Conservation (phyloP, 2,329 filamentous ascomycete genomes). For the Xylaria sp. region DNA sequence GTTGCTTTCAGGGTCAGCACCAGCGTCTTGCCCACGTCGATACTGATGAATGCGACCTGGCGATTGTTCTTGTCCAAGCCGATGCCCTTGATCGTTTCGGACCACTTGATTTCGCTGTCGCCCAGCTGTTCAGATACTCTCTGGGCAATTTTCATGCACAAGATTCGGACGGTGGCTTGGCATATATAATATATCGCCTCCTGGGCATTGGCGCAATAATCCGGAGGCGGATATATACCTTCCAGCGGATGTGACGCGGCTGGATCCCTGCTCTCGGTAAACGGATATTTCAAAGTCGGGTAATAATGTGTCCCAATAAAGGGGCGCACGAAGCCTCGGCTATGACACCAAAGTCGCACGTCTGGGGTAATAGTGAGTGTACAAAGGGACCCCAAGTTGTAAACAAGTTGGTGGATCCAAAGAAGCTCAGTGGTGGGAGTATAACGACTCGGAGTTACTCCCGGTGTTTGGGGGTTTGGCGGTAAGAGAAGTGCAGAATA, state of each 20-base stretch:
- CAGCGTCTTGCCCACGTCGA: constrained; percentile 37
- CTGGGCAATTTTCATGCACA: constrained; percentile 21
- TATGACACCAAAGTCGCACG: constrained; percentile 24
- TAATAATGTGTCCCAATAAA: constrained; percentile 21
- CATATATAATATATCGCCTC: constrained; percentile 45
- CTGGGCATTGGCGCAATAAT: constrained; percentile 41
- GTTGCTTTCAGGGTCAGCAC: constrained; percentile 31
- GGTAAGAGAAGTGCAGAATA: constrained; percentile 40
- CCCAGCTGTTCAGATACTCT: constrained; percentile 14
- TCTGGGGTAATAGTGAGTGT: constrained; percentile 43
- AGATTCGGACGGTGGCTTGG: constrained; percentile 36
- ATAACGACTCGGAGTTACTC: constrained; percentile 31
- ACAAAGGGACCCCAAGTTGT: constrained; percentile 38
- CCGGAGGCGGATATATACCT: constrained; percentile 39
- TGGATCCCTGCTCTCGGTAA: constrained; percentile 17
- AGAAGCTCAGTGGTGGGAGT: constrained; percentile 38
- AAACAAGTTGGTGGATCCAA: constrained; percentile 41
- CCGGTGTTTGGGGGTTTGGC: constrained; percentile 21
- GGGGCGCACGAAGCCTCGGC: constrained; percentile 15
- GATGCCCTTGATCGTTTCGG: constrained; percentile 24
- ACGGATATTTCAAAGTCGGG: constrained; percentile 32
- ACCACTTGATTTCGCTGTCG: constrained; percentile 23
- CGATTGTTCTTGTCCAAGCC: constrained; percentile 21
- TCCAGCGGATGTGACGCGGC: constrained; percentile 32
- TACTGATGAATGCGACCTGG: constrained; percentile 17